Evolutionary conservation across 116 monocot genomes (phyloP), one percentile per base, ranked within the genome.

Genomic region (Cymodocea nodosa): DNA sequence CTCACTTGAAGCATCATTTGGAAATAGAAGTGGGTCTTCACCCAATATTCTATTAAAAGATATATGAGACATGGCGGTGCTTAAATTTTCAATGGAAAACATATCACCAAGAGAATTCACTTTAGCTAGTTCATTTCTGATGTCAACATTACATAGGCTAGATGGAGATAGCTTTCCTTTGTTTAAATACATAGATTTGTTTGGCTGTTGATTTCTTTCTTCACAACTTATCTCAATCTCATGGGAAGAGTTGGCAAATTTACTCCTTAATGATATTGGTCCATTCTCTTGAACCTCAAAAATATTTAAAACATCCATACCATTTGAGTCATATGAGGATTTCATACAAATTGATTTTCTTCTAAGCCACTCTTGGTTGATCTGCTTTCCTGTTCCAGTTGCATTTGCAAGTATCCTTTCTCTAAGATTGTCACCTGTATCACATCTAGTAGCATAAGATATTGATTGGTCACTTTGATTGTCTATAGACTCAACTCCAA

Each of bases 131-230:
- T 13, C 61, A 11, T 23, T 56, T 20, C 23, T 56, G 22, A 22
- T 23, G 22, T 56, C 23, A 23, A 3, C 23, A 19, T 3, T 14
- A 16, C 18, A 40, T 39, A 1, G 17, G 18, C 4, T 15, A 35
- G 36, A 36, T 4, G 37, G 36, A 62, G n/a, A 62, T 17, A 62
- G 37, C 37, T 62, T 62, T 35, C 62, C 37, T 62, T 37, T n/a
- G 44, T 36, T 15, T n/a, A 35, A 56, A 6, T 20, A 10, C 9
- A 10, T 4, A 56, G 56, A n/a, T 22, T 56, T 20, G 22, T 17
- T 62, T 62, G 17, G 36, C 2, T 36, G 39, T 62, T 18, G 16
- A 9, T 39, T n/a, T 15, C 34, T 62, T 62, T 62, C 25, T 8
- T 35, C 6, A 62, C n/a, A n/a, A n/a, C n/a, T 62, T 62, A 62